Evolutionary conservation across 441 rosid genomes (phyloP).

Genomic region (Adansonia grandidieri): DNA sequence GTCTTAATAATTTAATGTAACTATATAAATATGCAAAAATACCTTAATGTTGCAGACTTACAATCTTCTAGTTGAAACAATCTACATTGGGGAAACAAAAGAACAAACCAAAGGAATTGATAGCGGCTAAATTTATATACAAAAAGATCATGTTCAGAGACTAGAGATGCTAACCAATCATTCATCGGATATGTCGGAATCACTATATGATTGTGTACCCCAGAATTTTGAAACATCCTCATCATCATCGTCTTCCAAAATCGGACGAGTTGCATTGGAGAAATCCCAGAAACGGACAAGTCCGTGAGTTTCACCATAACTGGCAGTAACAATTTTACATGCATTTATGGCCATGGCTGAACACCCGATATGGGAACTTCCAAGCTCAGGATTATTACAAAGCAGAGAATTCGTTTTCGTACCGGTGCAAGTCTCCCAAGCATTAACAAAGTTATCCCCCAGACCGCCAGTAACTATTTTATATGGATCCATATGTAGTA

Average conservation of each 20-base stretch:
- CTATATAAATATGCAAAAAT: too few relatives aligned
- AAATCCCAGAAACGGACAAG: slow-evolving; percentile 47
- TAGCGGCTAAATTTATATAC: too few relatives aligned
- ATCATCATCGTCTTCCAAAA: slow-evolving; percentile 23
- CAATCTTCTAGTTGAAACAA: too few relatives aligned
- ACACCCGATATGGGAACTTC: slow-evolving; percentile 34
- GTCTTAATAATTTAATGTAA: too few relatives aligned
- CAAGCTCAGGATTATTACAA: slow-evolving; percentile 35
- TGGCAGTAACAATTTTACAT: slow-evolving; percentile 44
- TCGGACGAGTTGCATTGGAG: slow-evolving; percentile 42
- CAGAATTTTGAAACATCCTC: slow-evolving; percentile 54
- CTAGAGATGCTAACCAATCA: slow-evolving; percentile 5
- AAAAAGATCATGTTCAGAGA: not conserved
- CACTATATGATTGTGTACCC: slow-evolving; percentile 39
- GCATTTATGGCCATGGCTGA: slow-evolving; percentile 60
- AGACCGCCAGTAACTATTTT: slow-evolving; percentile 37
- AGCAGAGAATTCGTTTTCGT: slow-evolving; percentile 47
- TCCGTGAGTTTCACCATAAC: slow-evolving; percentile 31
- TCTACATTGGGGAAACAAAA: too few relatives aligned
- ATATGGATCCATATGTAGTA: slow-evolving; percentile 56
- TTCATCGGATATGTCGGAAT: slow-evolving; percentile 30
- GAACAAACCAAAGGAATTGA: too few relatives aligned
- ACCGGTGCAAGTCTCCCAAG: slow-evolving; percentile 67
- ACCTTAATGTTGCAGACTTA: too few relatives aligned
- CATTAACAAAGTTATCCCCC: slow-evolving; percentile 44